Conservation (phyloP, 345 rosid species). For the Kandelia obovata region DNA sequence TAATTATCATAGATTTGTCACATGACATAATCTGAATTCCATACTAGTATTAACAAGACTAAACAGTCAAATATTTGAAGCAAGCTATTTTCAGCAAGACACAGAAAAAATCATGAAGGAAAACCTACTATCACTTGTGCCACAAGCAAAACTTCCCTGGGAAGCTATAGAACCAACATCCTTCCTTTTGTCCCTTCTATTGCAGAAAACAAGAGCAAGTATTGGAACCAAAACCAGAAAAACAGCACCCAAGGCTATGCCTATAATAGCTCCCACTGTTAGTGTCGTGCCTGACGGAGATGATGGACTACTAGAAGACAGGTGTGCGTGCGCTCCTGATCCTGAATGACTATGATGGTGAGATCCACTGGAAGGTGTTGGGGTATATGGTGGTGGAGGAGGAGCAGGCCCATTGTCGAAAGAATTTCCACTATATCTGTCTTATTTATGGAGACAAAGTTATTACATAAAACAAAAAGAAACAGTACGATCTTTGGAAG, state of each 20-base stretch:
- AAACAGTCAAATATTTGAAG: no score
- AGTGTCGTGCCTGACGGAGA: slow-evolving; percentile 50
- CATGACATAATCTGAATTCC: no score
- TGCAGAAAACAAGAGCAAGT: slow-evolving; percentile 48
- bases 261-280: slow-evolving; percentile 57
- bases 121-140: slow-evolving; percentile 37
- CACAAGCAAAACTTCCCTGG: slow-evolving; percentile 44
- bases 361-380: slow-evolving; percentile 62
- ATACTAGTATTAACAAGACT: no score
- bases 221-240: slow-evolving; percentile 46
- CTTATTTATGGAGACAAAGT: slow-evolving; percentile 28
- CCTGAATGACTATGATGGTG: slow-evolving; percentile 43
- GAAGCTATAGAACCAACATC: slow-evolving; percentile 43
- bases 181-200: slow-evolving; percentile 44
- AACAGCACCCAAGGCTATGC: slow-evolving; percentile 62
- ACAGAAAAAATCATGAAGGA: slow-evolving; percentile 11
- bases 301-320: slow-evolving; percentile 36
- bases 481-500: neutral
- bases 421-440: slow-evolving; percentile 79
- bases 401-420: slow-evolving; percentile 81
- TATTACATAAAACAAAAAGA: slow-evolving; percentile 7
- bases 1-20: no score
- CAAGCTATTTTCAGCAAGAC: neutral
- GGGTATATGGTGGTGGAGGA: slow-evolving; percentile 51
- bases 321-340: slow-evolving; percentile 31